These are phyloP conservation scores for Colletotrichum sp. DNA, from an alignment of 2,329 filamentous ascomycete genomes.

Conservation along the genomic window DNA sequence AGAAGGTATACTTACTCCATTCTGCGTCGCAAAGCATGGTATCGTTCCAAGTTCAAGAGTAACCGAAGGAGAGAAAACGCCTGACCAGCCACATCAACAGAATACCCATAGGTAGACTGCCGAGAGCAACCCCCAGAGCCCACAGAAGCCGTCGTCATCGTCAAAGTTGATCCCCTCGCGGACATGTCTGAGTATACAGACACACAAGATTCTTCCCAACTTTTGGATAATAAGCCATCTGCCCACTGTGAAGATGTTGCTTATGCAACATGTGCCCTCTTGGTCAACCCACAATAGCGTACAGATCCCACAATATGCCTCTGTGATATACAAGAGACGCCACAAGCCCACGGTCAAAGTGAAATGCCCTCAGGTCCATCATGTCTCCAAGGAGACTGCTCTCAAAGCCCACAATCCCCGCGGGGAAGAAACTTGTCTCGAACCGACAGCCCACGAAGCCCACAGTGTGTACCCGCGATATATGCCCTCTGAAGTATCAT, in stretches of 20 bases:
- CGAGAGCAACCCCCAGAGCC: constrained; percentile 26
- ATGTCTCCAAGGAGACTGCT: constrained; percentile 50
- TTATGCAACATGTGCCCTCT: constrained; percentile 32
- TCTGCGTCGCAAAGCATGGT: constrained; percentile 17
- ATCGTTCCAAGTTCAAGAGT: constrained; percentile 16
- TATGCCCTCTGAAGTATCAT: constrained; percentile 48
- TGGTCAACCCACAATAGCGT: constrained; percentile 26
- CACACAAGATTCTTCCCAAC: constrained; percentile 37
- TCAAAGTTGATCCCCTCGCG: constrained; percentile 35
- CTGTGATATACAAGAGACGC: constrained; percentile 18
- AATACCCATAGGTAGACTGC: neutral
- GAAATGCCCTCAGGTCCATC: constrained; percentile 62
- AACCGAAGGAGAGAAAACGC: constrained; percentile 20
- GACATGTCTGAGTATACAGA: constrained; percentile 21
- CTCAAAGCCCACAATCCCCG: constrained; percentile 58
- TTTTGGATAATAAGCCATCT: constrained; percentile 26
- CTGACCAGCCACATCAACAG: constrained; percentile 14
- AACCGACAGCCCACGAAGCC: constrained; percentile 65
- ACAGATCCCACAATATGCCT: constrained; percentile 14
- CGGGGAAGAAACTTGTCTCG: constrained; percentile 42
- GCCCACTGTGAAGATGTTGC: constrained; percentile 25
- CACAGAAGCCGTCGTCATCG: constrained; percentile 34
- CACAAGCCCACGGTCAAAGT: constrained; percentile 37
- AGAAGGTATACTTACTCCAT: constrained; percentile 24
- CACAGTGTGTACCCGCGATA: constrained; percentile 47